Percentiles rank a stretch among this genome's conserved stretches.
Conservation (phyloP, 2,329 filamentous ascomycete species). For the Aspergillus terreus region DNA sequence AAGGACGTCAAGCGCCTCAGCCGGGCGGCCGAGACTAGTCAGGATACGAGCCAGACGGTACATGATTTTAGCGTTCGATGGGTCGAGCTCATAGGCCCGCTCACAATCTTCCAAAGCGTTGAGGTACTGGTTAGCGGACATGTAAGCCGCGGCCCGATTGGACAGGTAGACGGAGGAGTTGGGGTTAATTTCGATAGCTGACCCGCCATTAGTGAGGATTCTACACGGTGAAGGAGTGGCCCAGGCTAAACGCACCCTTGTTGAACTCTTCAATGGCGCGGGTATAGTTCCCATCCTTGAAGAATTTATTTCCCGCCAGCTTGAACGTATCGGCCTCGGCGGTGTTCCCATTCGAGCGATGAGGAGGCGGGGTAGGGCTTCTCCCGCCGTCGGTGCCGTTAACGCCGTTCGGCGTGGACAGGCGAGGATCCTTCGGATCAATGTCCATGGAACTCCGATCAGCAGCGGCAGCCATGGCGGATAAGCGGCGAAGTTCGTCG, state of each 20-base stretch:
- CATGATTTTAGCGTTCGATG: constrained; percentile 81
- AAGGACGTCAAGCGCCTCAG: constrained; percentile 82
- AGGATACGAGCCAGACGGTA: constrained; percentile 86
- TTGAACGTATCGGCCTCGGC: constrained; percentile 92
- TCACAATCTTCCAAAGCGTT: constrained; percentile 84
- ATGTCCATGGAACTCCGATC: constrained; percentile 69
- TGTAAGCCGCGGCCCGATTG: constrained; percentile 92
- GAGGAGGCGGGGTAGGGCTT: constrained; percentile 46
- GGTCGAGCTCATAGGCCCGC: constrained; percentile 76
- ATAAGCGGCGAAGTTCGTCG: constrained; percentile 77
- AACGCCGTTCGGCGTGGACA: constrained; percentile 49
- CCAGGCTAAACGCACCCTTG: constrained; percentile 63
- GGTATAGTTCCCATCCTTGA: constrained; percentile 87
- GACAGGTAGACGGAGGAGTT: constrained; percentile 84
- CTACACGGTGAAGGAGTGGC: background rate
- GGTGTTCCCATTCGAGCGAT: constrained; percentile 47
- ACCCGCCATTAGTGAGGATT: background rate
- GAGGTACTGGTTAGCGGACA: constrained; percentile 75
- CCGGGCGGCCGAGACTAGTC: constrained; percentile 77
- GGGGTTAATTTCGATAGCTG: constrained; percentile 84
- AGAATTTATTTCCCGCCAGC: constrained; percentile 89
- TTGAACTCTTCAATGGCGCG: constrained; percentile 90
- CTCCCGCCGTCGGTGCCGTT: constrained; percentile 32
- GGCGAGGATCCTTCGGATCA: constrained; percentile 58
- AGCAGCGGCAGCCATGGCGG: constrained; percentile 50